A percentile compares a stretch with the other conserved stretches of the same genome.
Evolutionary conservation across 1,284 basidiomycete species (phyloP).

Genomic region (Leccinum colubrinum): DNA sequence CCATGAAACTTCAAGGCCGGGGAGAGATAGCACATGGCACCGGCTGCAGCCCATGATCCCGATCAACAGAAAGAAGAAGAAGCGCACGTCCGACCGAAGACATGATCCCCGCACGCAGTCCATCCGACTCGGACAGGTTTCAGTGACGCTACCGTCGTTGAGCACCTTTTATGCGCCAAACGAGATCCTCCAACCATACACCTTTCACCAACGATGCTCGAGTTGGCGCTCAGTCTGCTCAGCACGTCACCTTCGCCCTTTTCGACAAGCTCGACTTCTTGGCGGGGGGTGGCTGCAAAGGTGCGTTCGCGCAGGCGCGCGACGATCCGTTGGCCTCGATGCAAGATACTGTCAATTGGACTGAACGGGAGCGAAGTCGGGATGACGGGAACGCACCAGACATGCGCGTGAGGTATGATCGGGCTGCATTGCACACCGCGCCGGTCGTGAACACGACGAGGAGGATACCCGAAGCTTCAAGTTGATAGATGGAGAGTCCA

Average conservation of each 20-base stretch:
- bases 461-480: slow-evolving; percentile 71
- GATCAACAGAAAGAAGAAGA: not conserved
- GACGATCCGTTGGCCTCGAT: slow-evolving; percentile 85
- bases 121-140: slow-evolving; percentile 68
- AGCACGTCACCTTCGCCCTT: slow-evolving; percentile 93
- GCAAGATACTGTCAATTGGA: not conserved
- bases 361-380: not conserved
- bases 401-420: slow-evolving; percentile 88
- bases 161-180: not conserved
- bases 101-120: slow-evolving; percentile 84
- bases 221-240: slow-evolving; percentile 89
- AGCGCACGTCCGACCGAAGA: slow-evolving; percentile 82
- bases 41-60: slow-evolving; percentile 49
- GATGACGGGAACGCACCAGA: slow-evolving; percentile 45
- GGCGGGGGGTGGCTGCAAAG: slow-evolving; percentile 83
- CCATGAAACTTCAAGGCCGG: slow-evolving; percentile 79
- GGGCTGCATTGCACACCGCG: slow-evolving; percentile 84
- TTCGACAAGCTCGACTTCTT: slow-evolving; percentile 94
- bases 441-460: slow-evolving; percentile 85
- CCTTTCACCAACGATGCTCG: slow-evolving; percentile 95
- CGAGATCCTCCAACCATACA: slow-evolving; percentile 22
- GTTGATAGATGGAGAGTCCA: slow-evolving; percentile 31
- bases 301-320: slow-evolving; percentile 83
- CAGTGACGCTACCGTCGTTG: slow-evolving; percentile 66
- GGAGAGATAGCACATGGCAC: slow-evolving; percentile 96